Percentiles rank a stretch among this genome's conserved stretches.
Conservation (phyloP, 208 protist genomes). For the Acanthamoeba castellanii region DNA sequence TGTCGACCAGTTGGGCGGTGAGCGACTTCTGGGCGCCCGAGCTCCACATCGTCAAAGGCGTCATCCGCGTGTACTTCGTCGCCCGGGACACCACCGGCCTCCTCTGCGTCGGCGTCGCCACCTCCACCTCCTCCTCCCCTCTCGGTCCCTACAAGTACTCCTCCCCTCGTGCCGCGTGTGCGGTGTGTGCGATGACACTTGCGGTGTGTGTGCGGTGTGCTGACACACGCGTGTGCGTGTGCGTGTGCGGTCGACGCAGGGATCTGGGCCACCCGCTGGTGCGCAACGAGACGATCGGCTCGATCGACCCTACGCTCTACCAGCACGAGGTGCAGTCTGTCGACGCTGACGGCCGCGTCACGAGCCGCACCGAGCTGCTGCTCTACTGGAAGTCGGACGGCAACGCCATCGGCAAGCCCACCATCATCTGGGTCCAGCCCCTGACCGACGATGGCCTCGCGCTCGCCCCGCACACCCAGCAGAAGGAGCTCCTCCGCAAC, state of each 20-base stretch:
- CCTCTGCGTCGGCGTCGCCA: conserved; percentile 19
- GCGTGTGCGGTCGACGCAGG: background rate
- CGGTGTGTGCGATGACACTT: background rate
- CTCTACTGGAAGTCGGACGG: conserved; percentile 42
- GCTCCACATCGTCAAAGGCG: background rate
- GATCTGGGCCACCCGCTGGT: conserved; percentile 11
- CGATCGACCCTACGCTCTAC: conserved; percentile 15
- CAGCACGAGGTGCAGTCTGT: background rate
- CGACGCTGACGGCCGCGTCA: background rate
- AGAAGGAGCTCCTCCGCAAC: conserved; percentile 32
- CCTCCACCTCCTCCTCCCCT: background rate
- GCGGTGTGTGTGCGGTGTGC: background rate
- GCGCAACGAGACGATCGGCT: background rate
- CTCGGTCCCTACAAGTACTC: background rate
- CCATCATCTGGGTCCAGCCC: conserved; percentile 18
- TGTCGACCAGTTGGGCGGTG: conserved; percentile 1
- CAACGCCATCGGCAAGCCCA: conserved; percentile 37
- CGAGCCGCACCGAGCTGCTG: background rate
- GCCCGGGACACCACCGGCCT: conserved; percentile 9
- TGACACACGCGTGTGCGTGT: too few species aligned
- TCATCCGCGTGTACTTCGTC: background rate
- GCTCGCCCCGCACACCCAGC: background rate
- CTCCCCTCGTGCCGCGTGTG: too few species aligned
- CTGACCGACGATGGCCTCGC: background rate
- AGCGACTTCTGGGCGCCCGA: conserved; percentile 8